These are phyloP conservation scores for Dipteronia sinensis DNA, from an alignment of 345 rosid species.

Conservation along the genomic window DNA sequence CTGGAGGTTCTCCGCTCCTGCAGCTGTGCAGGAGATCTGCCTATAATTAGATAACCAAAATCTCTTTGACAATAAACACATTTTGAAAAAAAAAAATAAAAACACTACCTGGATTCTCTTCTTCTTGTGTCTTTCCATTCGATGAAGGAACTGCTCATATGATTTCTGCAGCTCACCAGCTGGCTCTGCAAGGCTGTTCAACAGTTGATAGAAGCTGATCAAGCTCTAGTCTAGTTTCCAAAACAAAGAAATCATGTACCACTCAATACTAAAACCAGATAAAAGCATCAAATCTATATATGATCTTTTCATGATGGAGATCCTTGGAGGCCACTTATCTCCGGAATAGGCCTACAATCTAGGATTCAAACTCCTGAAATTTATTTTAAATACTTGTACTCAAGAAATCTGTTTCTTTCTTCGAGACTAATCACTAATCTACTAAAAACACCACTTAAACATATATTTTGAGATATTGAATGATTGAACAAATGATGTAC, in stretches of 20 bases:
- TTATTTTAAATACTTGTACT: background rate
- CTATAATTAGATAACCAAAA: conserved; percentile 20
- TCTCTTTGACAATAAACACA: background rate
- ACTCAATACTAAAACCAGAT: background rate
- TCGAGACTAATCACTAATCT: background rate
- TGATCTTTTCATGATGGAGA: background rate
- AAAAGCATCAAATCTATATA: background rate
- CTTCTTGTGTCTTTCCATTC: conserved; percentile 64
- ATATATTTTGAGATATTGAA: background rate
- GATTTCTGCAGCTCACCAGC: conserved; percentile 81
- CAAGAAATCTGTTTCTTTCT: background rate
- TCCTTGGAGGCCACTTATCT: background rate
- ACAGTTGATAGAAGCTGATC: conserved; percentile 14
- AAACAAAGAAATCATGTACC: background rate
- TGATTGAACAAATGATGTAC: background rate
- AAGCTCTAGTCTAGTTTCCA: conserved; percentile 4
- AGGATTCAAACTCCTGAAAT: no score
- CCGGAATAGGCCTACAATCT: no score
- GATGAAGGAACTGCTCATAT: conserved; percentile 74
- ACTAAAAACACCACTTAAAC: background rate
- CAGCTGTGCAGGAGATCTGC: conserved; percentile 33
- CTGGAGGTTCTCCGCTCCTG: conserved; percentile 43
- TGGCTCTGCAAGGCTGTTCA: conserved; percentile 84
- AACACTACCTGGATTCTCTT: conserved; percentile 61
- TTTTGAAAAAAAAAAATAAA: conserved; percentile 17